Conservation (phyloP, 495 filamentous ascomycete genomes). For the Trichocladium antarcticum region DNA sequence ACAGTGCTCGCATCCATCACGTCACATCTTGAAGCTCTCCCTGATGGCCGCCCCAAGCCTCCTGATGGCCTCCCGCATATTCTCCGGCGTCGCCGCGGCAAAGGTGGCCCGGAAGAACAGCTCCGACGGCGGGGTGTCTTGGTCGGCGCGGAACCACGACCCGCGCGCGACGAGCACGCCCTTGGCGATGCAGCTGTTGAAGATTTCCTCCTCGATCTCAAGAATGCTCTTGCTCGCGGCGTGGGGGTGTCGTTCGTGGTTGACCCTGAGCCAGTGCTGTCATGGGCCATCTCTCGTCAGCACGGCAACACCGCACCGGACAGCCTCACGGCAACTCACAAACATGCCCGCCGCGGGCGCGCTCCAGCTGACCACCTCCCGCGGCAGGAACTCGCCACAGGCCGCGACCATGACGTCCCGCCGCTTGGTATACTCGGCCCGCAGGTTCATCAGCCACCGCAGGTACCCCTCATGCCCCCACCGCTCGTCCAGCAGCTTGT, state of each 20-base stretch:
- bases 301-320: background rate
- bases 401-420: conserved; percentile 68
- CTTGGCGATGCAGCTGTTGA: conserved; percentile 55
- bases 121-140: conserved; percentile 31
- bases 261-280: conserved; percentile 74
- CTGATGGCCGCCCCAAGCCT: conserved; percentile 62
- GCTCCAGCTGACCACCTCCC: conserved; percentile 69
- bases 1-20: background rate
- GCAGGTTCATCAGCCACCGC: conserved; percentile 76
- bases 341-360: conserved; percentile 94
- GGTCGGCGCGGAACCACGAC: conserved; percentile 74
- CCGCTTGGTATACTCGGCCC: conserved; percentile 71
- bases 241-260: conserved; percentile 61
- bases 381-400: conserved; percentile 69
- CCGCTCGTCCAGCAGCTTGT: conserved; percentile 80
- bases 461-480: conserved; percentile 94
- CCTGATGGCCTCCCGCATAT: conserved; percentile 67
- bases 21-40: conserved; percentile 46
- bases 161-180: conserved; percentile 69
- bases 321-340: conserved; percentile 41
- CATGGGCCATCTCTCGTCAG: background rate
- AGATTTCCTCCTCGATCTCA: conserved; percentile 77
- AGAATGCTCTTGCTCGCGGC: conserved; percentile 46
- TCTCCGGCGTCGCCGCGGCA: conserved; percentile 62
- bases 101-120: conserved; percentile 86